Percentiles rank a stretch among this genome's conserved stretches.
These are phyloP conservation scores for Xanthoconium separans DNA, from an alignment of 1,284 basidiomycete genomes.

Conservation along the genomic window DNA sequence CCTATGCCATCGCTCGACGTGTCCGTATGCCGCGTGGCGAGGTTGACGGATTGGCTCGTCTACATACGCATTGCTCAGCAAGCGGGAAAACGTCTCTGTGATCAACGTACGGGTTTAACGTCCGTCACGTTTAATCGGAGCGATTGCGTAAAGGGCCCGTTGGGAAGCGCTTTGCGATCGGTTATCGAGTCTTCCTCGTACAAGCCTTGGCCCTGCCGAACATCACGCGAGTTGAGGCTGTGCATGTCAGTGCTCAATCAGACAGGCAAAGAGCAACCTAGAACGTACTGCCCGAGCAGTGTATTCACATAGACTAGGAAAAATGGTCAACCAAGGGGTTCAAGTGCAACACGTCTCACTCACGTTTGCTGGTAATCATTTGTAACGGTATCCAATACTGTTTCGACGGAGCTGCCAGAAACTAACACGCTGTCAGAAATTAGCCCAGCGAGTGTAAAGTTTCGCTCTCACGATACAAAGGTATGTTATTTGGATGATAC, in stretches of 20 bases:
- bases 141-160: neutral
- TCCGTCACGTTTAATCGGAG: conserved; percentile 18
- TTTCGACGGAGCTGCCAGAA: conserved; percentile 31
- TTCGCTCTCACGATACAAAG: conserved; percentile 24
- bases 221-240: conserved; percentile 37
- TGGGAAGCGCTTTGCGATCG: conserved; percentile 1
- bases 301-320: conserved; percentile 31
- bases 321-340: neutral
- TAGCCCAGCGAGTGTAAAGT: neutral
- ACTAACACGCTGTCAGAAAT: conserved; percentile 21
- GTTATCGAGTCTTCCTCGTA: conserved; percentile 34
- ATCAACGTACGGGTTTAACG: conserved; percentile 21
- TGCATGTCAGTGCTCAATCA: conserved; percentile 1
- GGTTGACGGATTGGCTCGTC: conserved; percentile 19
- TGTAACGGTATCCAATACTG: conserved; percentile 39
- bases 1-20: conserved; percentile 9
- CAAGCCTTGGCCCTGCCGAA: conserved; percentile 33
- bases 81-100: neutral
- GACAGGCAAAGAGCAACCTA: neutral
- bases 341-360: conserved; percentile 3
- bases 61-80: conserved; percentile 3
- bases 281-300: conserved; percentile 29
- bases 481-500: conserved; percentile 27
- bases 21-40: conserved; percentile 5
- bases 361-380: conserved; percentile 37